Percentiles rank a stretch among this genome's conserved stretches.
Conservation (phyloP, 306 rosid species). For the Vicia sativa region DNA sequence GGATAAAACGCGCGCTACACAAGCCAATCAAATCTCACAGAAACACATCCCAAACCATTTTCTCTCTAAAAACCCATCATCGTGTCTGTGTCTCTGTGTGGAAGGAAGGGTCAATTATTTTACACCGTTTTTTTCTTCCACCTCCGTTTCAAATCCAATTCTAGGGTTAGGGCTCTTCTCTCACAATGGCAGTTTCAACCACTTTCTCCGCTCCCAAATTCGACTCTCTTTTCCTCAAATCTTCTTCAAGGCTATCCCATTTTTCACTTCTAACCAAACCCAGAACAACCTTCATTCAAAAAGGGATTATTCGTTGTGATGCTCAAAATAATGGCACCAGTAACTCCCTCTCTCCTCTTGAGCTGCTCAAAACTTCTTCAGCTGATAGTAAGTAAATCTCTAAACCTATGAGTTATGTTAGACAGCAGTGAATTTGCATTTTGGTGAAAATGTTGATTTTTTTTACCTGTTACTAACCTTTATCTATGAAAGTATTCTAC, state of each 20-base stretch:
- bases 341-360: slow-evolving; percentile 70
- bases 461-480: neutral
- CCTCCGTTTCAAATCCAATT: neutral
- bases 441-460: neutral
- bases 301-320: slow-evolving; percentile 69
- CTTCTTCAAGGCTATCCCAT: slow-evolving; percentile 43
- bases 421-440: neutral
- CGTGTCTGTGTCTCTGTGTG: too few relatives aligned
- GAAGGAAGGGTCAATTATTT: slow-evolving; percentile 5
- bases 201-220: slow-evolving; percentile 58
- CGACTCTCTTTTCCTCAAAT: slow-evolving; percentile 50
- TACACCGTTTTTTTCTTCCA: neutral
- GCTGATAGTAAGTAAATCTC: slow-evolving; percentile 62
- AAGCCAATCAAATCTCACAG: neutral
- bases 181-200: slow-evolving; percentile 60
- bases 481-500: neutral
- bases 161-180: slow-evolving; percentile 46
- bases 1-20: slow-evolving; percentile 9
- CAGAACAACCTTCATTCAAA: slow-evolving; percentile 47
- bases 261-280: slow-evolving; percentile 37
- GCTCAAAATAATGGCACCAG: slow-evolving; percentile 39
- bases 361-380: slow-evolving; percentile 87
- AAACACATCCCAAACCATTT: neutral
- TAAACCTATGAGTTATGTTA: neutral
- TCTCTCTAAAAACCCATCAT: neutral